Evolutionary conservation across 345 rosid genomes (phyloP), one percentile per base, ranked within the genome.

Genomic region (Nasturtium officinale): DNA sequence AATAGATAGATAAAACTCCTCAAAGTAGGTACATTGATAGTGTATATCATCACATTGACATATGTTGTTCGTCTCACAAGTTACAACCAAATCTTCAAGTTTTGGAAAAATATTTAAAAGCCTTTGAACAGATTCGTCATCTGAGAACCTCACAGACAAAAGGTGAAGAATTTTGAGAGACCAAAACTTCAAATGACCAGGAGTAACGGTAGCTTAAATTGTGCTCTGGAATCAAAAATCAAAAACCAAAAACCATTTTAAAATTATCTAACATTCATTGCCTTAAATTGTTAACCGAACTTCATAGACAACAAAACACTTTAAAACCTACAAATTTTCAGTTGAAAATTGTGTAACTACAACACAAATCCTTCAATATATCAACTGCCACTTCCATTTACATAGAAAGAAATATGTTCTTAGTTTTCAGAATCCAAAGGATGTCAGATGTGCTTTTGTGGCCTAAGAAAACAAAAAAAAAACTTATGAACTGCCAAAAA

Each of bases 311-410:
- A 35, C 40, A 35, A 9, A 35, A 30, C 18, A 43, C 30, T 65
- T 21, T 0, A 56, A 53, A 52, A 4, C 33, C 51, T 57, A 74
- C 38, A 66, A 48, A 26, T 3, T 35, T 18, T 47, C 15, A 48
- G 11, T 17, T 5, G 20, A 54, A 65, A 58, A 59, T 42, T 54
- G 40, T 35, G 45, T 15, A 55, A 55, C 35, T 43, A 60, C 47
- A 75, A 67, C 53, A 59, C 3, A 21, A 55, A 45, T 47, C 5
- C 33, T 64, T 63, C 47, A 56, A 33, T 5, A 33, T 63, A 63
- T 35, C 66, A 70, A 37, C 55, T 26, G 66, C 65, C 60, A 69
- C 71, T 63, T 76, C 70, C 70, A 76, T 61, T 25, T 76, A 69
- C 75, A 76, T 23, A 61, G 43, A 35, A 37, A 65, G 17, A 40